These are phyloP conservation scores for Boletus sp. DNA, from an alignment of 1,284 basidiomycete species.

Conservation along the genomic window DNA sequence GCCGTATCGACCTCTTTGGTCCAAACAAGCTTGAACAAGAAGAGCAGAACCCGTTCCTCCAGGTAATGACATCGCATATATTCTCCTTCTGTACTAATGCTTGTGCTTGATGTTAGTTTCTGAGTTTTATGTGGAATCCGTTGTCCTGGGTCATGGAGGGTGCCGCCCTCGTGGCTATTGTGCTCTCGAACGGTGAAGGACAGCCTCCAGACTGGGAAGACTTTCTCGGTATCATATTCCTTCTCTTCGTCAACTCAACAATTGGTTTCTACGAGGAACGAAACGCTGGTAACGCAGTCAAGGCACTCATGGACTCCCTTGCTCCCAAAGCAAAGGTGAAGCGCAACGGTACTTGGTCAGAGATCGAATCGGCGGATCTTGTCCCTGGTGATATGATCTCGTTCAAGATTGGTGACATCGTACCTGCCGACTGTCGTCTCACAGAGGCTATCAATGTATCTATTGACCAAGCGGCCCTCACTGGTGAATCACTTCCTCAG, in stretches of 20 bases:
- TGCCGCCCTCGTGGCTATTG: conserved; percentile 94
- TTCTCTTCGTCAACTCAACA: conserved; percentile 91
- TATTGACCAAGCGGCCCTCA: conserved; percentile 95
- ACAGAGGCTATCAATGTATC: conserved; percentile 93
- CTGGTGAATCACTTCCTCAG: conserved; percentile 91
- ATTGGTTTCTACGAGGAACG: conserved; percentile 99
- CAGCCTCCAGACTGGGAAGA: conserved; percentile 93
- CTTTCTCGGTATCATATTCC: conserved; percentile 93
- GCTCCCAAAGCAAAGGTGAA: conserved; percentile 94
- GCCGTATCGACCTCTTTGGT: conserved; percentile 92
- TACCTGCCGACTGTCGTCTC: conserved; percentile 93
- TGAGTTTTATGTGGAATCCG: conserved; percentile 98
- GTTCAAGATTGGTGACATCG: conserved; percentile 98
- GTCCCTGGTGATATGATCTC: conserved; percentile 93
- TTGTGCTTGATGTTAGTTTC: conserved; percentile 58
- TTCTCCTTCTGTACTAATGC: not conserved
- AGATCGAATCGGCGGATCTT: conserved; percentile 84
- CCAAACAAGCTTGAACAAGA: conserved; percentile 94
- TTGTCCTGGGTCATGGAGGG: conserved; percentile 99
- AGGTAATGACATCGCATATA: conserved; percentile 42
- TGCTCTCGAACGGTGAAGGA: conserved; percentile 87
- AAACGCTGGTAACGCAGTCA: conserved; percentile 97
- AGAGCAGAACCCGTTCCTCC: conserved; percentile 82
- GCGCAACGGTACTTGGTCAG: conserved; percentile 78
- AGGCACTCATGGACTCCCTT: conserved; percentile 98